phyloP scores from a whole-genome alignment of 345 rosid species.

The Chamaenerion angustifolium region DNA sequence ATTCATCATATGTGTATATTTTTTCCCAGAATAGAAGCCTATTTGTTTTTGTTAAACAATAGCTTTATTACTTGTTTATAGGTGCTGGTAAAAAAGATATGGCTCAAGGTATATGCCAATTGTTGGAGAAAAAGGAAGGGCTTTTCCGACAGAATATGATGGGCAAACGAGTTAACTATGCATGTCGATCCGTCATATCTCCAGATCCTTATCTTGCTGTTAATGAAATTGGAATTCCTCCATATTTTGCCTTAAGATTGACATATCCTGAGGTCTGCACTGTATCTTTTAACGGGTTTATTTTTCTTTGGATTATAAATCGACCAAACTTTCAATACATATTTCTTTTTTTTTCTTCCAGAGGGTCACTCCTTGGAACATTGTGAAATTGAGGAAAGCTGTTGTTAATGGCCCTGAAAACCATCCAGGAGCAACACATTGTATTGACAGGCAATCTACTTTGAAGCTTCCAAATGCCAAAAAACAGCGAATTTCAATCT shows the following conservation, averaged over 20 bases:
- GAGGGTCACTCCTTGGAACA: constrained; percentile 93
- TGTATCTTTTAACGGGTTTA: too few species aligned
- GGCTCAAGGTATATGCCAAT: constrained; percentile 63
- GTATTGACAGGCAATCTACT: constrained; percentile 52
- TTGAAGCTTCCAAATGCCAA: constrained; percentile 29
- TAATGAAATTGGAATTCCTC: constrained; percentile 97
- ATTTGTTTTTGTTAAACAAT: not conserved
- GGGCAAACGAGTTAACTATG: constrained; percentile 98
- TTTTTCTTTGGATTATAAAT: too few species aligned
- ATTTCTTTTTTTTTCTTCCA: constrained; percentile 11
- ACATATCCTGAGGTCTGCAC: constrained; percentile 84
- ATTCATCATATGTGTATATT: too few species aligned
- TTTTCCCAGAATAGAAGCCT: not conserved
- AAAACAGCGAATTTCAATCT: constrained; percentile 52
- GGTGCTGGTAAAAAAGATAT: constrained; percentile 46
- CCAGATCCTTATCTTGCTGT: constrained; percentile 97
- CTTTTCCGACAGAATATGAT: constrained; percentile 94
- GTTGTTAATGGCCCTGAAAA: constrained; percentile 70
- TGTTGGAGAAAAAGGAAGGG: constrained; percentile 96
- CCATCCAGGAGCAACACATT: constrained; percentile 92
- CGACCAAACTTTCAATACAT: too few species aligned
- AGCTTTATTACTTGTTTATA: constrained; percentile 8
- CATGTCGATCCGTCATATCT: constrained; percentile 94
- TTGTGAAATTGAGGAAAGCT: constrained; percentile 50
- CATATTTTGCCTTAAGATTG: constrained; percentile 68